Evolutionary conservation across 1,139 yeast genomes (phyloP), one percentile per base, ranked within the genome.

Genomic region (Yamadazyma taylorii): DNA sequence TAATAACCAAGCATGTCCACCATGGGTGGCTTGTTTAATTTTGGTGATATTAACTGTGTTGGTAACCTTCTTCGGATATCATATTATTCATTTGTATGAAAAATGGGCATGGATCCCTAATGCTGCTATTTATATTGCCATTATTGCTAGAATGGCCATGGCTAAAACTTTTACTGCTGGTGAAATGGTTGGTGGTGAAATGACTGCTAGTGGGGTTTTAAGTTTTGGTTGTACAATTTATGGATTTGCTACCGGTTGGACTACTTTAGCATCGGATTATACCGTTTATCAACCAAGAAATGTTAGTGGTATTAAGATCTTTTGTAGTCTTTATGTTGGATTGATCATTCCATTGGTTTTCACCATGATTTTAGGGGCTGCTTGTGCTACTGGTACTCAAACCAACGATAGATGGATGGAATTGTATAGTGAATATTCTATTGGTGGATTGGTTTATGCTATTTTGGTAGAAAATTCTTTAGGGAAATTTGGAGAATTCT

Each of bases 201-300:
- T 76, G 30, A 74, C 81, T 35, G 94, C 94, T 30, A 96, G 89
- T 49, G 55, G 63, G 51, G 90, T 87, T 22, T 70, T 89, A 40
- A 80, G 92, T 25, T 87, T 85, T 52, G 96, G 96, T 58, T 81
- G 88, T 57, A 68, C 95, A 34, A 63, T 86, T 45, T 89, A 75
- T 53, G 97, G 96, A 45, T 89, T 85, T 55, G 95, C 96, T 35
- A 78, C 95, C 38, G 96, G 96, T 45, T 89, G 97, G 96, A 79
- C 95, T 41, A 83, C 96, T 16, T 87, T 83, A 54, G 92, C 96
- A 30, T 79, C 95, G 27, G 97, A 89, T 66, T 89, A 88, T 65
- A 86, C 95, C 37, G 89, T 85, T 35, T 89, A 87, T 69, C 88
- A 85, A 75, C 75, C 70, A 41, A 69, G 77, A 54, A 70, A 77